These are phyloP conservation scores for Chamaenerion angustifolium DNA, from an alignment of 345 rosid species.

Conservation along the genomic window DNA sequence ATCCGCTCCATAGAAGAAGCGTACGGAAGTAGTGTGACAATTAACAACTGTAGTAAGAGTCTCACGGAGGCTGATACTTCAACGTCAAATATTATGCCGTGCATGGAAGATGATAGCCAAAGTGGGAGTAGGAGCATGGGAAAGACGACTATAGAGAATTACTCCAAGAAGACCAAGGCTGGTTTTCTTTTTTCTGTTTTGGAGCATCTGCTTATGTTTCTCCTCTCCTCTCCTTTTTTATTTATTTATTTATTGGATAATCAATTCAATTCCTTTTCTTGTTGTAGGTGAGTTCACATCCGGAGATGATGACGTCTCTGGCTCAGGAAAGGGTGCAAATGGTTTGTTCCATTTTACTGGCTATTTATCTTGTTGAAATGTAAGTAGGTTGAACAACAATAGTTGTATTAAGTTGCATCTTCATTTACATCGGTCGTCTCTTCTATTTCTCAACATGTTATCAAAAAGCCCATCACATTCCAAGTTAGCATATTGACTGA, in stretches of 20 bases:
- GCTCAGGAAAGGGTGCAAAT: slow-evolving; percentile 43
- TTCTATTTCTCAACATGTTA: too few relatives aligned
- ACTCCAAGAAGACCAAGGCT: slow-evolving; percentile 43
- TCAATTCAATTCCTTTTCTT: slow-evolving; percentile 3
- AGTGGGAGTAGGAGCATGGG: slow-evolving; percentile 12
- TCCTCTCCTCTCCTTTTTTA: too few relatives aligned
- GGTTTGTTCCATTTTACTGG: slow-evolving; percentile 21
- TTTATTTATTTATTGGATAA: neutral
- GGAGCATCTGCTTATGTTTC: neutral
- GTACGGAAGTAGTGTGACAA: slow-evolving; percentile 23
- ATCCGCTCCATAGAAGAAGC: slow-evolving; percentile 28
- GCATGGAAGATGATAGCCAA: slow-evolving; percentile 35
- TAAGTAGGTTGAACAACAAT: too few relatives aligned
- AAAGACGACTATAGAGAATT: slow-evolving; percentile 37
- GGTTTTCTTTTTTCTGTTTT: neutral
- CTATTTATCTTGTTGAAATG: neutral
- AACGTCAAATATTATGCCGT: slow-evolving; percentile 25
- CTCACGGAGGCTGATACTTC: slow-evolving; percentile 27
- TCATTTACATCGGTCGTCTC: too few relatives aligned
- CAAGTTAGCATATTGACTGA: too few relatives aligned
- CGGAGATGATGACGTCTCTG: slow-evolving; percentile 22
- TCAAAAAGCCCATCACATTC: too few relatives aligned
- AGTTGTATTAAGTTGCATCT: too few relatives aligned
- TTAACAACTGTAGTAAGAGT: slow-evolving; percentile 30
- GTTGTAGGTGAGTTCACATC: slow-evolving; percentile 34